phyloP scores from a whole-genome alignment of 148 eudicot species.

The Rhododendron kiyosumense region DNA sequence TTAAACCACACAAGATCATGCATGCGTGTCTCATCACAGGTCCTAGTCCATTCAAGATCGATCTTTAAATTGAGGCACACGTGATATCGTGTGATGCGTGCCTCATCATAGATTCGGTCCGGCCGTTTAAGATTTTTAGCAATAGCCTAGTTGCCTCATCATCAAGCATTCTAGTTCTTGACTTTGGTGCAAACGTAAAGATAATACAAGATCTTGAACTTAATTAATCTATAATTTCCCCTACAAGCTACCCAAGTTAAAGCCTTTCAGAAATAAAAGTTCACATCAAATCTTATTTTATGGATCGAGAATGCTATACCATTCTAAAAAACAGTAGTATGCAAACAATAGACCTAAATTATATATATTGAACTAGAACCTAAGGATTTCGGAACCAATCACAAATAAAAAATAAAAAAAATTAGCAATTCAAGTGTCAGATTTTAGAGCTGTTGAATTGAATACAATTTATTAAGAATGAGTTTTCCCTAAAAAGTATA shows the following conservation, averaged over 20 bases:
- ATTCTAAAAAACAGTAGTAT: too few species aligned
- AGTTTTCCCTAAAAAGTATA: too few species aligned
- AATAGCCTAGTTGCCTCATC: not conserved
- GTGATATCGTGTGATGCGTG: too few species aligned
- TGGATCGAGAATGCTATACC: not conserved
- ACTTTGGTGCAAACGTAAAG: constrained; percentile 15
- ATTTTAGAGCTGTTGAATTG: not conserved
- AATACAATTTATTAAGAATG: too few species aligned
- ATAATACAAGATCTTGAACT: not conserved
- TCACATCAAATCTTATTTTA: not conserved
- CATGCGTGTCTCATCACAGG: too few species aligned
- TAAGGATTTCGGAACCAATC: not conserved
- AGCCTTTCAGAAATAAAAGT: not conserved
- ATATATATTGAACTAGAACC: not conserved
- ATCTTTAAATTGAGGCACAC: not conserved
- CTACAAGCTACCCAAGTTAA: not conserved
- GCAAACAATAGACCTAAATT: too few species aligned
- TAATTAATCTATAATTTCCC: not conserved
- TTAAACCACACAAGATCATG: not conserved
- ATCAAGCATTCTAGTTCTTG: constrained; percentile 6
- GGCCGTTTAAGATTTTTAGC: too few species aligned
- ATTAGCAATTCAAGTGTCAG: not conserved
- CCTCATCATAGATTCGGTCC: too few species aligned
- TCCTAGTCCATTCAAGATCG: not conserved
- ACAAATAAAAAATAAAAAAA: not conserved